A percentile compares a stretch with the other conserved stretches of the same genome.
Conservation (phyloP, 805 yeast genomes). For the Yamadazyma scolyti region DNA sequence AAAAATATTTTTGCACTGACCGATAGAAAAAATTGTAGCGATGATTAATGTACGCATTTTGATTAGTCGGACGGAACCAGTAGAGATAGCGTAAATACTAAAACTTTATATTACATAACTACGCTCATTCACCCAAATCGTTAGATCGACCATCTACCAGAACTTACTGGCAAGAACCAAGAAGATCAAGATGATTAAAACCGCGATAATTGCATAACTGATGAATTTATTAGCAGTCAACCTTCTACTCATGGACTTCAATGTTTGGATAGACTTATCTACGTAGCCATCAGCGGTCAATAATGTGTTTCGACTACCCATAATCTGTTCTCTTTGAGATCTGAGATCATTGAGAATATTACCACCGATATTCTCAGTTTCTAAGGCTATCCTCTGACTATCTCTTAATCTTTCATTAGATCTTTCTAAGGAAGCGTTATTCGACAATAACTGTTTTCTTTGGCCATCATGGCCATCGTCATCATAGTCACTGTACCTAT, state of each 20-base stretch:
- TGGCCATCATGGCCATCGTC: conserved; percentile 54
- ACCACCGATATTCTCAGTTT: conserved; percentile 90
- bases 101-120: too few species aligned
- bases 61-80: conserved; percentile 5
- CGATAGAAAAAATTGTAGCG: too few species aligned
- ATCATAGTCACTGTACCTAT: conserved; percentile 33
- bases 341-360: conserved; percentile 83
- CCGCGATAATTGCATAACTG: conserved; percentile 88
- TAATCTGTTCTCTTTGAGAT: conserved; percentile 89
- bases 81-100: neutral
- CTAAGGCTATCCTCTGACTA: conserved; percentile 85
- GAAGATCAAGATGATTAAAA: conserved; percentile 74
- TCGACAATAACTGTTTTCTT: conserved; percentile 73
- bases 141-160: too few species aligned
- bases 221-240: conserved; percentile 88
- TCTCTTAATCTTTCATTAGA: conserved; percentile 81
- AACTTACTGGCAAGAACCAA: conserved; percentile 83
- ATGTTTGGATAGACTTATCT: conserved; percentile 81
- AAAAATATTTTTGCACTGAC: too few species aligned
- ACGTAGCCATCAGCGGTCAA: conserved; percentile 91
- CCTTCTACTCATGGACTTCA: conserved; percentile 88
- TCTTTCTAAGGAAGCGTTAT: conserved; percentile 77
- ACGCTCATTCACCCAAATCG: too few species aligned
- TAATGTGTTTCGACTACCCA: conserved; percentile 80
- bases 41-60: conserved; percentile 6